phyloP scores from a whole-genome alignment of 169 alveolate species.

The Cryptosporidium sp. region DNA sequence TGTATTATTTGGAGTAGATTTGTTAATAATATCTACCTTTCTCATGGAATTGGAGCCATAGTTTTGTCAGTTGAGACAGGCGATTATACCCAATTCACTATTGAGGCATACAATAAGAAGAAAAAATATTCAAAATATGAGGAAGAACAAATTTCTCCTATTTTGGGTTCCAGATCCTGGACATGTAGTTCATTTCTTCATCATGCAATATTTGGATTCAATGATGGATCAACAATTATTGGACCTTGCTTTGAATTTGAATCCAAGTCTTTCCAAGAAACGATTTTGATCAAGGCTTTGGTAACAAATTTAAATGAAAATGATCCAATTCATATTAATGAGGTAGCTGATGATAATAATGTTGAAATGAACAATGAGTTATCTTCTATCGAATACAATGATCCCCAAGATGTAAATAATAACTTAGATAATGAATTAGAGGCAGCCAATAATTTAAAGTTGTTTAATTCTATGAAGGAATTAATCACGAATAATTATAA shows the following conservation, averaged over 20 bases:
- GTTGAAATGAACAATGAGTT: not conserved
- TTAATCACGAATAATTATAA: not conserved
- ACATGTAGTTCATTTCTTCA: slow-evolving; percentile 57
- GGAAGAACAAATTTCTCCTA: slow-evolving; percentile 13
- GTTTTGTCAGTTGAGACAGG: slow-evolving; percentile 49
- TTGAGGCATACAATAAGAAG: slow-evolving; percentile 46
- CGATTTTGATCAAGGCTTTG: slow-evolving; percentile 44
- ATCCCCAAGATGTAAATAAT: not conserved
- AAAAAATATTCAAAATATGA: slow-evolving; percentile 30
- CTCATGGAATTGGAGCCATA: slow-evolving; percentile 74
- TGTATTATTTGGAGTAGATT: slow-evolving; percentile 60
- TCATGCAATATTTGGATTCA: slow-evolving; percentile 63
- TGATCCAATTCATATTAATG: not conserved
- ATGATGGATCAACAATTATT: slow-evolving; percentile 70
- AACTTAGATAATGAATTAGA: not conserved
- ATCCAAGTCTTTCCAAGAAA: slow-evolving; percentile 65
- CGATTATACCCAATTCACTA: slow-evolving; percentile 67
- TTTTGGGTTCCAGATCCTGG: slow-evolving; percentile 73
- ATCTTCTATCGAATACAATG: not conserved
- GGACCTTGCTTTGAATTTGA: slow-evolving; percentile 75
- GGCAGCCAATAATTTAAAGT: not conserved
- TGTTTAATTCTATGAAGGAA: slow-evolving; percentile 32
- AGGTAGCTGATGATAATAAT: not conserved
- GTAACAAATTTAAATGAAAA: not conserved
- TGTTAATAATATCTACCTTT: slow-evolving; percentile 19